Percentiles rank a stretch among this genome's conserved stretches.
phyloP scores from a whole-genome alignment of 2,329 filamentous ascomycete species.

The Penicillium sumatraense region DNA sequence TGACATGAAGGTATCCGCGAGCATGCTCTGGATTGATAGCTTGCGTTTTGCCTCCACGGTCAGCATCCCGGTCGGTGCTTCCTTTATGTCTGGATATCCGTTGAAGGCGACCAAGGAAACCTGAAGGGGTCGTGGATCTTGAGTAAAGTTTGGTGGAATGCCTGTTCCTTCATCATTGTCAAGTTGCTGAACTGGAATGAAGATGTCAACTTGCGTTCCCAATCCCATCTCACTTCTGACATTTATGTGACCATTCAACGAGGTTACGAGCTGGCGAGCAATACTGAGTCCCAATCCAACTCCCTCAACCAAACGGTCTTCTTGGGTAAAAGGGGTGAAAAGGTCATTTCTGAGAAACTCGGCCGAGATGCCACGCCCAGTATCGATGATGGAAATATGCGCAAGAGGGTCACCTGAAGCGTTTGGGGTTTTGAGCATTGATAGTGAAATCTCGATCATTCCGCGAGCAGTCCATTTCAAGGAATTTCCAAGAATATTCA shows the following conservation, averaged over 20 bases:
- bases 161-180: not conserved
- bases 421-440: conserved; percentile 12
- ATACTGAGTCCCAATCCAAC: conserved; percentile 68
- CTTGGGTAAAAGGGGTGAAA: conserved; percentile 67
- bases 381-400: conserved; percentile 59
- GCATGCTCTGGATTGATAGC: conserved; percentile 29
- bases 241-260: conserved; percentile 61
- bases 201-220: conserved; percentile 36
- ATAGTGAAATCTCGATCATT: conserved; percentile 36
- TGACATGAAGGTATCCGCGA: conserved; percentile 30
- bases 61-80: conserved; percentile 26
- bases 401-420: conserved; percentile 21
- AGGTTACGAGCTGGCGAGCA: conserved; percentile 61
- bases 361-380: conserved; percentile 65
- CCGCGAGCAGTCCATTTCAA: conserved; percentile 43
- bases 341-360: conserved; percentile 63
- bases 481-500: conserved; percentile 44
- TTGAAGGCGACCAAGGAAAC: conserved; percentile 36
- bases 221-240: conserved; percentile 49
- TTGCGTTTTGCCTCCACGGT: conserved; percentile 34
- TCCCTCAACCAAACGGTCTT: conserved; percentile 62
- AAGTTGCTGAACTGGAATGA: conserved; percentile 27
- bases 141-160: not conserved
- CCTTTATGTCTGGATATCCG: conserved; percentile 26
- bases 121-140: conserved; percentile 3